Percentiles rank a stretch among this genome's conserved stretches.
These are phyloP conservation scores for Apiospora saccharicola DNA, from an alignment of 2,329 filamentous ascomycete genomes.

Conservation along the genomic window DNA sequence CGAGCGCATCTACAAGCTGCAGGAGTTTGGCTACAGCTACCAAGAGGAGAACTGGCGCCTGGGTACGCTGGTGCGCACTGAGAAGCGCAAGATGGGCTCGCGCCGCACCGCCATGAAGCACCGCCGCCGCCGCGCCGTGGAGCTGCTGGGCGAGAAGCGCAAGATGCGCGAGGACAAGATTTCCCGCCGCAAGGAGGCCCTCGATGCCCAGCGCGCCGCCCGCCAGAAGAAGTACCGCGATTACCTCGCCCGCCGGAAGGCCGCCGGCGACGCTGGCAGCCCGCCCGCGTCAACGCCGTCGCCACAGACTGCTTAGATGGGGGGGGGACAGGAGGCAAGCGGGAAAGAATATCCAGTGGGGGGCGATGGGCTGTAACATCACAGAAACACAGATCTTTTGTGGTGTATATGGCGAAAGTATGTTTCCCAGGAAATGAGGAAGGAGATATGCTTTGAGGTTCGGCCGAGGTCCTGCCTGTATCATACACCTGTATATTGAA, in stretches of 20 bases:
- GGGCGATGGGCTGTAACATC: background rate
- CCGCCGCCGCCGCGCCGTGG: slow-evolving; percentile 50
- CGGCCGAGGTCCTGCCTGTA: slow-evolving; percentile 14
- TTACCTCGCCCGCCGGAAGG: slow-evolving; percentile 32
- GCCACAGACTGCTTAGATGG: background rate
- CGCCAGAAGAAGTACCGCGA: slow-evolving; percentile 35
- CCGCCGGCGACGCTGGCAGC: slow-evolving; percentile 25
- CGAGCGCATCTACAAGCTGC: slow-evolving; percentile 57
- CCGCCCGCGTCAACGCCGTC: background rate
- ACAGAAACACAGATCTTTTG: background rate
- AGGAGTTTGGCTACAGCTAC: slow-evolving; percentile 62
- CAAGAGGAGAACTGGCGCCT: slow-evolving; percentile 67
- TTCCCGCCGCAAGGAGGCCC: slow-evolving; percentile 40
- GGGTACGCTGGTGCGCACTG: slow-evolving; percentile 58
- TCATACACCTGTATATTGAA: slow-evolving; percentile 20
- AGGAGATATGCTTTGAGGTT: background rate
- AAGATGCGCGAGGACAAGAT: slow-evolving; percentile 43
- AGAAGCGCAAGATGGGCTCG: slow-evolving; percentile 52
- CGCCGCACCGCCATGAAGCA: slow-evolving; percentile 59
- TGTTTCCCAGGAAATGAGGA: background rate
- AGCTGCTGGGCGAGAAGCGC: slow-evolving; percentile 40
- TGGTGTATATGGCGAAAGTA: background rate
- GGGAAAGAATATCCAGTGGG: background rate
- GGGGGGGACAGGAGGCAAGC: too few species aligned
- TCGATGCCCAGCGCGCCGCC: slow-evolving; percentile 37